A percentile compares a stretch with the other conserved stretches of the same genome.
Evolutionary conservation across 352 stramenopile genomes (phyloP).

Genomic region (Aphanomyces astaci): DNA sequence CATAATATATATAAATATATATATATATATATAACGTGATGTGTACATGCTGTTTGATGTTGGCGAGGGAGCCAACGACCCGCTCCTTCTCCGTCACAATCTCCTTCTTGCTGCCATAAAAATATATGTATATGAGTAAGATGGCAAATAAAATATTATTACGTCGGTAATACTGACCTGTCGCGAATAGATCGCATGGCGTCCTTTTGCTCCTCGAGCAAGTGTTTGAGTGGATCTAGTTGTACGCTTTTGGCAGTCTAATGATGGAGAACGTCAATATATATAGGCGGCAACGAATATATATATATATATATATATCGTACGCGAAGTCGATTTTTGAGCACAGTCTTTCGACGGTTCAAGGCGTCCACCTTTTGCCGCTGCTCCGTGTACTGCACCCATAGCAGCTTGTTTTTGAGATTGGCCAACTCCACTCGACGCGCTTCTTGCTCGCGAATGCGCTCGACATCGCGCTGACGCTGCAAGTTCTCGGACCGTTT

Average conservation of each 20-base stretch:
- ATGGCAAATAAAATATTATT: too few relatives aligned
- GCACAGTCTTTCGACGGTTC: conserved; percentile 57
- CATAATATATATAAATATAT: background rate
- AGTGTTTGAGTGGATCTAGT: conserved; percentile 50
- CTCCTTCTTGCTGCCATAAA: background rate
- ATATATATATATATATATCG: background rate
- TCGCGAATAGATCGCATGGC: background rate
- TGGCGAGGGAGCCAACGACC: background rate
- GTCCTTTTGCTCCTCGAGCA: conserved; percentile 55
- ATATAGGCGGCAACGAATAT: background rate
- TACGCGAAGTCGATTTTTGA: conserved; percentile 44
- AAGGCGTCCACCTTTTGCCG: conserved; percentile 59
- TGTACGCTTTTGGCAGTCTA: conserved; percentile 61
- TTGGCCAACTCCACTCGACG: conserved; percentile 70
- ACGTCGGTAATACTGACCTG: background rate
- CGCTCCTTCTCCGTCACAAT: background rate
- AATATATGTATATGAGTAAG: background rate
- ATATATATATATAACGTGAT: background rate
- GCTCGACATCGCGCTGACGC: conserved; percentile 77
- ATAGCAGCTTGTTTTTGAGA: conserved; percentile 83
- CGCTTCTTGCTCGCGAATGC: conserved; percentile 72
- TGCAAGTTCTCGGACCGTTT: conserved; percentile 80
- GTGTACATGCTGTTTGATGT: conserved; percentile 14
- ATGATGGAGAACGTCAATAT: background rate
- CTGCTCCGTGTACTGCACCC: conserved; percentile 75